Evolutionary conservation across 2,329 filamentous ascomycete species (phyloP).

Genomic region (Hypocrella siamensis): DNA sequence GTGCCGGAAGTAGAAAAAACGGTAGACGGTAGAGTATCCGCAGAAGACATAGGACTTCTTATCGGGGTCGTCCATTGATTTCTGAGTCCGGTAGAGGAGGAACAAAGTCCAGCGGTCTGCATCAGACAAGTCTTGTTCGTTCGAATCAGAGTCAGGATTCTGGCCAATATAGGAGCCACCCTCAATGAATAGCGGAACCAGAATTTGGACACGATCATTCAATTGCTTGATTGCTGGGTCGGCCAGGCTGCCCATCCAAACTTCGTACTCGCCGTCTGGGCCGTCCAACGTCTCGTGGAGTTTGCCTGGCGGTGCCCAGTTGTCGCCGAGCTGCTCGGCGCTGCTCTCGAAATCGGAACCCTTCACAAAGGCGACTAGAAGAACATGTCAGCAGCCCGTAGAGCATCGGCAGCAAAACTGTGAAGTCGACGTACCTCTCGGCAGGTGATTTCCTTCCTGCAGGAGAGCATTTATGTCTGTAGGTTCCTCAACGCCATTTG

Average conservation of each 20-base stretch:
- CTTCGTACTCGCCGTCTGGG: constrained; percentile 54
- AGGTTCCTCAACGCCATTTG: constrained; percentile 49
- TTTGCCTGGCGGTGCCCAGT: constrained; percentile 60
- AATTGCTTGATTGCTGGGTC: constrained; percentile 56
- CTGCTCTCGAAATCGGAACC: constrained; percentile 44
- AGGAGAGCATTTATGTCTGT: constrained; percentile 53
- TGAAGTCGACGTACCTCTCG: constrained; percentile 36
- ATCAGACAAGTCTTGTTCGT: constrained; percentile 52
- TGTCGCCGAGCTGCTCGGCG: constrained; percentile 26
- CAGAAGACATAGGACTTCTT: constrained; percentile 61
- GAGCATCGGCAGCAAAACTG: background rate
- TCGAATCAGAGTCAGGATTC: constrained; percentile 32
- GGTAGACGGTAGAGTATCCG: constrained; percentile 82
- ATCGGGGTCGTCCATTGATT: constrained; percentile 19
- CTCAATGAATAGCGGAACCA: constrained; percentile 81
- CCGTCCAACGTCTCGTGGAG: constrained; percentile 48
- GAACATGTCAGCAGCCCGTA: constrained; percentile 1
- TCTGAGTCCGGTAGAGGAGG: constrained; percentile 59
- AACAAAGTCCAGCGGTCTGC: constrained; percentile 85
- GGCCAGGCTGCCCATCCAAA: constrained; percentile 66
- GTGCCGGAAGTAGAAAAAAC: constrained; percentile 53
- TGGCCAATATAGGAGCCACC: constrained; percentile 61
- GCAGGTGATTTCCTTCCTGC: constrained; percentile 48
- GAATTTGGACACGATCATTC: constrained; percentile 66
- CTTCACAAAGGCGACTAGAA: constrained; percentile 50